phyloP scores from a whole-genome alignment of 2,329 filamentous ascomycete genomes.

The Aspergillus texensis region DNA sequence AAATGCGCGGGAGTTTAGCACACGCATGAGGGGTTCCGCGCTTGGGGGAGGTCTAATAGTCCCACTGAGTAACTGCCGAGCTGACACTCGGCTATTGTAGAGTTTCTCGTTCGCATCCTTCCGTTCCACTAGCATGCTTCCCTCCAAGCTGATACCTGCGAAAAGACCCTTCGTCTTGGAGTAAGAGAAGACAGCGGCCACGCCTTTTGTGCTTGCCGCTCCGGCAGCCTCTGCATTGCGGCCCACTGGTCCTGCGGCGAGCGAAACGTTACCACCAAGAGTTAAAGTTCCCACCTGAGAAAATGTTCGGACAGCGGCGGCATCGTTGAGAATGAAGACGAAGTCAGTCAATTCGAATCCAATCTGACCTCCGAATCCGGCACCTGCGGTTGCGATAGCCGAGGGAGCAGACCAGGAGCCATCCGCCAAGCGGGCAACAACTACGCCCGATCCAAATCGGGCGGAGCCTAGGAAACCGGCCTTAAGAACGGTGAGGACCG shows the following conservation, averaged over 20 bases:
- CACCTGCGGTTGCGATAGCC: slow-evolving; percentile 52
- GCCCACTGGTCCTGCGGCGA: slow-evolving; percentile 90
- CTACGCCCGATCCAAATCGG: slow-evolving; percentile 53
- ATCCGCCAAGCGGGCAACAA: slow-evolving; percentile 52
- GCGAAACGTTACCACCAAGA: slow-evolving; percentile 91
- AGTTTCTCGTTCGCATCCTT: slow-evolving; percentile 97
- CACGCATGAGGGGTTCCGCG: slow-evolving; percentile 79
- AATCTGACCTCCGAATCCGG: slow-evolving; percentile 54
- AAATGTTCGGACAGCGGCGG: slow-evolving; percentile 86
- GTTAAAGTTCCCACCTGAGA: slow-evolving; percentile 90
- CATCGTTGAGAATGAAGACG: slow-evolving; percentile 97
- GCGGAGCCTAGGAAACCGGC: slow-evolving; percentile 54
- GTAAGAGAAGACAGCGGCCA: slow-evolving; percentile 94
- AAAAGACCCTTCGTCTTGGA: slow-evolving; percentile 98
- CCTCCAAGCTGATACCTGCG: slow-evolving; percentile 91
- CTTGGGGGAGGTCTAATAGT: slow-evolving; percentile 76
- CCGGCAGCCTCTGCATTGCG: slow-evolving; percentile 95
- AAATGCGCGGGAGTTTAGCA: slow-evolving; percentile 85
- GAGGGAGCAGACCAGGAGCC: slow-evolving; percentile 54
- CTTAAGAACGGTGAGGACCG: slow-evolving; percentile 53
- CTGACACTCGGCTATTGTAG: slow-evolving; percentile 81
- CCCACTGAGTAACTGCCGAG: slow-evolving; percentile 78
- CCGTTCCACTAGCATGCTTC: slow-evolving; percentile 88
- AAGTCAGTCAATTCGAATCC: slow-evolving; percentile 64
- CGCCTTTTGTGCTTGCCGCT: slow-evolving; percentile 83